Conservation (phyloP, 2,329 filamentous ascomycete genomes). For the Epichloe gansuensis region DNA sequence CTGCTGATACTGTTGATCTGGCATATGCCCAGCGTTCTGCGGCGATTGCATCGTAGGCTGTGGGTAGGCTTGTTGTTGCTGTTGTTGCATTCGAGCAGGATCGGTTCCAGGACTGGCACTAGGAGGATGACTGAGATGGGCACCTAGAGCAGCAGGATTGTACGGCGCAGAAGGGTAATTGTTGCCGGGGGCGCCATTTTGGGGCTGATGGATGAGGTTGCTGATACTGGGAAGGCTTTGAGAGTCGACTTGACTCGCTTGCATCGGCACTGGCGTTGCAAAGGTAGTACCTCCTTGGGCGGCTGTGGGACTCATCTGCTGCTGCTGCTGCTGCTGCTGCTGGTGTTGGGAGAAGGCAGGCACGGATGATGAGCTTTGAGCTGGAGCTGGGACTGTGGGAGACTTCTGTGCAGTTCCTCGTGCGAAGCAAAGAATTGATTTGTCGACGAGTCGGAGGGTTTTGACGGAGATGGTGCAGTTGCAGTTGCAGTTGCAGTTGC, state of each 20-base stretch:
- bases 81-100: conserved; percentile 24
- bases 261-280: conserved; percentile 14
- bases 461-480: conserved; percentile 34
- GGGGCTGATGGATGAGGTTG: conserved; percentile 58
- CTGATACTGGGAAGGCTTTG: conserved; percentile 72
- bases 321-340: conserved; percentile 10
- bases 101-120: conserved; percentile 27
- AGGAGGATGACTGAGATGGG: conserved; percentile 14
- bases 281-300: conserved; percentile 15
- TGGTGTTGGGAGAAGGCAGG: conserved; percentile 11
- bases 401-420: conserved; percentile 6
- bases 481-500: not conserved
- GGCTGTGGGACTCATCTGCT: conserved; percentile 15
- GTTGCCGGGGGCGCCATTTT: conserved; percentile 29
- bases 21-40: conserved; percentile 5
- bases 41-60: conserved; percentile 18
- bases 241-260: conserved; percentile 30
- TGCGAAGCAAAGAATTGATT: conserved; percentile 14
- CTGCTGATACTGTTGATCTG: conserved; percentile 18
- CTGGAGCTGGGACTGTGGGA: conserved; percentile 6
- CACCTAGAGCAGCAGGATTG: conserved; percentile 15
- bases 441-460: conserved; percentile 32
- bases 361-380: conserved; percentile 5
- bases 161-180: conserved; percentile 15
- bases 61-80: conserved; percentile 20